A percentile compares a stretch with the other conserved stretches of the same genome.
phyloP scores from a whole-genome alignment of 2,329 filamentous ascomycete genomes.

The Xylaria sp. region DNA sequence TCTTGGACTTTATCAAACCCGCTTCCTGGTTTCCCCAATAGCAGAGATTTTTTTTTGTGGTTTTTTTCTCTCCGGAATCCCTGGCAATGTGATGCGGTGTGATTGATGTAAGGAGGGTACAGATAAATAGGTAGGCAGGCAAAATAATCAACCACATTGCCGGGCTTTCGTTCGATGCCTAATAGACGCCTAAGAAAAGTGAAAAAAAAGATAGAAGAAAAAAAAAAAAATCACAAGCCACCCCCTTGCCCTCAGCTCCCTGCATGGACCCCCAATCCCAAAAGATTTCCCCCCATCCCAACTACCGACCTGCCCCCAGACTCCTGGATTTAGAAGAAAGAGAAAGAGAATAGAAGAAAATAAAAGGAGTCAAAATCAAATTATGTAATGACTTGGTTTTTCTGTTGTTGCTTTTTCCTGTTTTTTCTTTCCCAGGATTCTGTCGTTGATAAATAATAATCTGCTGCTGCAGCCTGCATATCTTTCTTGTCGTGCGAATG shows the following conservation, averaged over 20 bases:
- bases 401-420: conserved; percentile 6
- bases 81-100: conserved; percentile 18
- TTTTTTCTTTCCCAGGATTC: conserved; percentile 8
- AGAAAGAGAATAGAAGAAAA: background rate
- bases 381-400: conserved; percentile 26
- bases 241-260: conserved; percentile 33
- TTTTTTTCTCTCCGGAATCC: conserved; percentile 25
- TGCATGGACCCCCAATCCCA: conserved; percentile 24
- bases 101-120: conserved; percentile 25
- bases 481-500: conserved; percentile 10
- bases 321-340: conserved; percentile 11
- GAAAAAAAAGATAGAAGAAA: background rate
- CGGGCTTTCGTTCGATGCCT: conserved; percentile 33
- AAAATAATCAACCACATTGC: conserved; percentile 29
- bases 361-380: conserved; percentile 12
- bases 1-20: conserved; percentile 10
- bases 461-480: conserved; percentile 25
- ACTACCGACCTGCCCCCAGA: conserved; percentile 24
- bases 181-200: conserved; percentile 31
- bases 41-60: conserved; percentile 18
- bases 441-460: conserved; percentile 16
- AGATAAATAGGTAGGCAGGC: background rate
- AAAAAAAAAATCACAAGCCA: conserved; percentile 16
- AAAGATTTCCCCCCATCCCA: conserved; percentile 12
- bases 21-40: conserved; percentile 23